Percentiles rank a stretch among this genome's conserved stretches.
Evolutionary conservation across 2,329 filamentous ascomycete genomes (phyloP).

Genomic region (Talaromyces verruculosus): DNA sequence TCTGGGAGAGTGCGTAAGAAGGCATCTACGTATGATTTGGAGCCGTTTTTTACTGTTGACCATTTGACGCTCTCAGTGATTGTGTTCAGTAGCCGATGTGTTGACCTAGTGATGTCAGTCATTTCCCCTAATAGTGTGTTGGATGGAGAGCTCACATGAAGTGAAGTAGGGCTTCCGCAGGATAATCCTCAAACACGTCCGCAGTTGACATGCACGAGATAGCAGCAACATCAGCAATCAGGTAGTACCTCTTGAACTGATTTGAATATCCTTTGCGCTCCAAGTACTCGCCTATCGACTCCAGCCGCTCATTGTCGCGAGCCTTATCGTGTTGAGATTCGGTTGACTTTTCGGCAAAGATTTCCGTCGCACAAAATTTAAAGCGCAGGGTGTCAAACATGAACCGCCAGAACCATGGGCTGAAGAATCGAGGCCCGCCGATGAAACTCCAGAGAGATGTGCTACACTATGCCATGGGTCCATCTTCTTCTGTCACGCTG

Average conservation of each 20-base stretch:
- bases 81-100: not conserved
- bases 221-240: slow-evolving; percentile 8
- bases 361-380: slow-evolving; percentile 11
- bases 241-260: slow-evolving; percentile 12
- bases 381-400: slow-evolving; percentile 16
- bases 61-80: slow-evolving; percentile 6
- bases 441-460: slow-evolving; percentile 7
- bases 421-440: slow-evolving; percentile 4
- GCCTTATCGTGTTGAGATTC: not conserved
- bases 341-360: slow-evolving; percentile 2
- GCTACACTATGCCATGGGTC: slow-evolving; percentile 12
- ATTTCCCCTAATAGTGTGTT: not conserved
- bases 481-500: slow-evolving; percentile 3
- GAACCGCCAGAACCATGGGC: slow-evolving; percentile 18
- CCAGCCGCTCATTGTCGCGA: not conserved
- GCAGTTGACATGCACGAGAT: slow-evolving; percentile 8
- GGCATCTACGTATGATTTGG: slow-evolving; percentile 16
- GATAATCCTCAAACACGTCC: slow-evolving; percentile 4
- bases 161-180: slow-evolving; percentile 5
- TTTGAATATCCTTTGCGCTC: slow-evolving; percentile 10
- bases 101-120: slow-evolving; percentile 7
- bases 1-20: not conserved
- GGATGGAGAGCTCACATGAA: slow-evolving; percentile 12
- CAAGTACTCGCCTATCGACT: slow-evolving; percentile 17
- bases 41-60: slow-evolving; percentile 13